phyloP scores from a whole-genome alignment of 441 rosid genomes.

The Aquilaria agallochum region DNA sequence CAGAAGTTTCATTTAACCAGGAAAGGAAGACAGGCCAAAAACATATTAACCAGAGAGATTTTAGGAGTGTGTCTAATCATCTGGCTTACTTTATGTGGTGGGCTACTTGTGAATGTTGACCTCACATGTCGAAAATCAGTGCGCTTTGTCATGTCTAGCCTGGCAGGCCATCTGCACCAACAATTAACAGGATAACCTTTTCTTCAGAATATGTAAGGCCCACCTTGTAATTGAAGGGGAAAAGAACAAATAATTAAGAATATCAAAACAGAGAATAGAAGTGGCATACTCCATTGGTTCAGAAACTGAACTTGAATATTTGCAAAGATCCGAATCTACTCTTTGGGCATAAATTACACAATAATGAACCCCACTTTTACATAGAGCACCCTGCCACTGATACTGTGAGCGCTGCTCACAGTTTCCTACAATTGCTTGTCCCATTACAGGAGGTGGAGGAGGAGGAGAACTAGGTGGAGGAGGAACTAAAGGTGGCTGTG shows the following conservation, averaged over 20 bases:
- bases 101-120: conserved; percentile 69
- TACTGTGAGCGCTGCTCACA: conserved; percentile 38
- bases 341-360: conserved; percentile 70
- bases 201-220: background rate
- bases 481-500: conserved; percentile 67
- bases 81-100: conserved; percentile 71
- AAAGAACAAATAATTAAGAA: background rate
- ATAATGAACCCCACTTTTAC: conserved; percentile 92
- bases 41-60: conserved; percentile 4
- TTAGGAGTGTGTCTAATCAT: background rate
- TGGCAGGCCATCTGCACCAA: conserved; percentile 87
- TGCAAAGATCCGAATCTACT: conserved; percentile 74
- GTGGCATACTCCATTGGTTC: conserved; percentile 81
- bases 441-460: conserved; percentile 49
- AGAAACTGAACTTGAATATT: conserved; percentile 58
- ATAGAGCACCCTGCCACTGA: conserved; percentile 80
- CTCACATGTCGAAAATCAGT: conserved; percentile 84
- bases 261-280: conserved; percentile 8
- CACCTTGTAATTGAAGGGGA: too few species aligned
- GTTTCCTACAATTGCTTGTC: conserved; percentile 37
- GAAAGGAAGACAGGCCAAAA: background rate
- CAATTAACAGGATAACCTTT: conserved; percentile 12
- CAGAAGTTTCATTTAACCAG: background rate
- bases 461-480: conserved; percentile 90
- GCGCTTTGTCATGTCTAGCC: conserved; percentile 90